Evolutionary conservation across 495 filamentous ascomycete genomes (phyloP).

Genomic region (Neurospora africana): DNA sequence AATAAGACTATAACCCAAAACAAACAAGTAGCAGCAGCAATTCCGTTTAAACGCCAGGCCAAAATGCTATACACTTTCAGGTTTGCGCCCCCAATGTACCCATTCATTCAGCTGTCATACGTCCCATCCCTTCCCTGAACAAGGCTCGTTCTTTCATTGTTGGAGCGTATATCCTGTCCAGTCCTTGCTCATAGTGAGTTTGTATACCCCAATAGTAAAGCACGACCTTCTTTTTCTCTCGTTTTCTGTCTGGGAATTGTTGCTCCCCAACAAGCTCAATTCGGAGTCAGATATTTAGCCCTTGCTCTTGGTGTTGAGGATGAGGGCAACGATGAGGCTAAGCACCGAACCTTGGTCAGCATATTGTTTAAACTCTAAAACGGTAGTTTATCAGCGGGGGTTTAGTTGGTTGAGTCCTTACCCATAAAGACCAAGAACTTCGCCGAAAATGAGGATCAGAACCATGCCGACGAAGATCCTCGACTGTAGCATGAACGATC

Average conservation of each 20-base stretch:
- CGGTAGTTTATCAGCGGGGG: background rate
- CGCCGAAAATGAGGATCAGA: slow-evolving; percentile 93
- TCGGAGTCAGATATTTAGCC: slow-evolving; percentile 20
- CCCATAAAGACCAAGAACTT: slow-evolving; percentile 96
- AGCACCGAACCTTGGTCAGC: background rate
- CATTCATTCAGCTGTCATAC: background rate
- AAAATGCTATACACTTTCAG: slow-evolving; percentile 14
- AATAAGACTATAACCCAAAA: background rate
- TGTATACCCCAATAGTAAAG: background rate
- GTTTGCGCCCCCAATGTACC: background rate
- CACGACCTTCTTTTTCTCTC: background rate
- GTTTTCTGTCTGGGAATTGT: background rate
- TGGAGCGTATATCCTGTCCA: background rate
- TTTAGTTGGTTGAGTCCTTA: slow-evolving; percentile 29
- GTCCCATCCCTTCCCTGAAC: background rate
- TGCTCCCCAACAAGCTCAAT: background rate
- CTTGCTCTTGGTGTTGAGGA: slow-evolving; percentile 46
- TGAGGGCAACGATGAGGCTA: slow-evolving; percentile 39
- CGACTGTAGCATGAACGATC: slow-evolving; percentile 91
- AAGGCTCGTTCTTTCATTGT: background rate
- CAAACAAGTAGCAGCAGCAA: slow-evolving; percentile 1
- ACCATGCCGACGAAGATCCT: slow-evolving; percentile 98
- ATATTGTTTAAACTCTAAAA: background rate
- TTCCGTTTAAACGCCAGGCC: slow-evolving; percentile 22
- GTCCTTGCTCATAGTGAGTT: background rate